Conservation (phyloP, 106 monocot genomes). For the Chionographis japonica region DNA sequence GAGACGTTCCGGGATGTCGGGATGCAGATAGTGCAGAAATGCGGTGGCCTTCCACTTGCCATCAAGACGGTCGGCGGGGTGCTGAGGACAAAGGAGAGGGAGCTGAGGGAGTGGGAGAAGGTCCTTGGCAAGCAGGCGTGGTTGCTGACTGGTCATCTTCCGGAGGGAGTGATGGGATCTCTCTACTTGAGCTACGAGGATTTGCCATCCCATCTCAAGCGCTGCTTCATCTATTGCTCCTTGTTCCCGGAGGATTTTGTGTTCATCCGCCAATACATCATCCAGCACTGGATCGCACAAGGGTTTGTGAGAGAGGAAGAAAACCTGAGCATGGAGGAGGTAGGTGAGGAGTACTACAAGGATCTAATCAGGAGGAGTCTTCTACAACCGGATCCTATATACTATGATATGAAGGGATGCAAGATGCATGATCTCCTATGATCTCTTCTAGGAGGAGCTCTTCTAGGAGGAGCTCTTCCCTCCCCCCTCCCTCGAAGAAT, state of each 20-base stretch:
- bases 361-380: conserved; percentile 17
- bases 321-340: neutral
- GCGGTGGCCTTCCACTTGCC: conserved; percentile 17
- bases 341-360: neutral
- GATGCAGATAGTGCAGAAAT: conserved; percentile 12
- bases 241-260: conserved; percentile 12
- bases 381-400: neutral
- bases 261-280: neutral
- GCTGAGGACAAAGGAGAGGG: neutral
- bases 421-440: conserved; percentile 23
- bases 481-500: too few species aligned
- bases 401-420: neutral
- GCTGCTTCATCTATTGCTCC: conserved; percentile 19
- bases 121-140: conserved; percentile 6
- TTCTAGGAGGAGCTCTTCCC: too few species aligned
- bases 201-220: conserved; percentile 13
- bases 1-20: neutral
- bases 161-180: neutral
- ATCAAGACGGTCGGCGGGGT: conserved; percentile 9
- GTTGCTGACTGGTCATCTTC: neutral
- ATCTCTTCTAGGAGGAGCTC: neutral
- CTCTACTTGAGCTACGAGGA: conserved; percentile 25
- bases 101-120: conserved; percentile 4
- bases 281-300: conserved; percentile 8
- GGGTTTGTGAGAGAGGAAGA: conserved; percentile 9